Base-by-base conservation (phyloP, 2,329 filamentous ascomycete genomes). In the Cercospora sp. region DNA sequence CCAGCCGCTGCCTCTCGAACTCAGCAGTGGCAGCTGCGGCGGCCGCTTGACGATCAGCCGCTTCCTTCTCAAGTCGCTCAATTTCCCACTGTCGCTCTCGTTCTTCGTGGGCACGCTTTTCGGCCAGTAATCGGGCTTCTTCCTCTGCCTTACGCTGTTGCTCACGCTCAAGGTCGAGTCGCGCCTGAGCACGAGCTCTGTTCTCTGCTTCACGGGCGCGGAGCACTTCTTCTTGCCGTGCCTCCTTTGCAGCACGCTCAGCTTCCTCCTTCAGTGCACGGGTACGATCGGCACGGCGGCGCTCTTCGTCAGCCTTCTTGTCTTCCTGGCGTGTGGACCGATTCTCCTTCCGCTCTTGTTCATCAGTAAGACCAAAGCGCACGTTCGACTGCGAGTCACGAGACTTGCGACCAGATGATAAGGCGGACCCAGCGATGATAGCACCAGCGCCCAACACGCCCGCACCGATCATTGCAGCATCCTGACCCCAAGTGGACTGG, bases 281-380 rank as follows among this genome's bases (percentile, higher is more conserved):
- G 6, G 75, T 75, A 10, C 77, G 74, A 66, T 79, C 77, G 13
- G 73, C 73, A 16, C 73, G 71, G 18, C 76, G 72, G 10, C 74
- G 70, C 53, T 77, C 73, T 28, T 75, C 72, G 36, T 75, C 72
- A 39, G 71, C 65, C 51, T 67, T 70, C 71, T 70, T 67, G 23
- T 80, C 72, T 58, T 80, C 75, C 66, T 75, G 78, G 5, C 74
- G 75, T 18, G 73, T 75, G 60, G 80, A 78, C 31, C 78, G 78
- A 31, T 77, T 74, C 64, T 86, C 85, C 63, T 83, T 84, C 31
- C 83, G 80, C 39, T 79, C 80, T 76, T 88, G 85, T 73, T 87
- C 85, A 58, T 87, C 80, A 0, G 86, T 87, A 60, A 88, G 74
- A 42, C 85, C 82, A 70, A 89, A 89, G 64, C 85, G 83, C 7